Conservation (phyloP, 2,329 filamentous ascomycete genomes). For the Aspergillus sp. region DNA sequence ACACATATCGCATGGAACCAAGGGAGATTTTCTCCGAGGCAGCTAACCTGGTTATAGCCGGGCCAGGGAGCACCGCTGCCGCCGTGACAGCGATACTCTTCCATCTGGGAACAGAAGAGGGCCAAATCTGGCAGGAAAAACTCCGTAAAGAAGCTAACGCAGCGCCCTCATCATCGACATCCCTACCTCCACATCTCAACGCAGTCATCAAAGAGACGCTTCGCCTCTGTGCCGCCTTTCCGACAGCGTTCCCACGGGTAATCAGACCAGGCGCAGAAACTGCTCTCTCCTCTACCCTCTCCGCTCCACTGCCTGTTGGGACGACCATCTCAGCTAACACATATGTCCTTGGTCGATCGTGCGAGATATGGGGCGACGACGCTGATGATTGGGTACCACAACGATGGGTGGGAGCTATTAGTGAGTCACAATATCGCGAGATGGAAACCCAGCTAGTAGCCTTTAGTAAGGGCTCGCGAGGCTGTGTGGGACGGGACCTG, state of each 20-base stretch:
- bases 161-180: neutral
- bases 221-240: slow-evolving; percentile 8
- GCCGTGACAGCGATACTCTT: slow-evolving; percentile 11
- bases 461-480: slow-evolving; percentile 13
- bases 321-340: slow-evolving; percentile 15
- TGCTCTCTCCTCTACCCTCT: slow-evolving; percentile 3
- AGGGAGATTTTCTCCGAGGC: slow-evolving; percentile 8
- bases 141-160: slow-evolving; percentile 3
- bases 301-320: slow-evolving; percentile 9
- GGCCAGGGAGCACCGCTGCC: slow-evolving; percentile 13
- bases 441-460: slow-evolving; percentile 12
- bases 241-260: slow-evolving; percentile 13
- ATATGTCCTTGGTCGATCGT: slow-evolving; percentile 13
- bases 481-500: slow-evolving; percentile 12
- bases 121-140: slow-evolving; percentile 11
- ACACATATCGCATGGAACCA: slow-evolving; percentile 8
- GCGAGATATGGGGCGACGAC: slow-evolving; percentile 11
- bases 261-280: slow-evolving; percentile 11
- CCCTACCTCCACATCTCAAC: slow-evolving; percentile 4
- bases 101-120: slow-evolving; percentile 8
- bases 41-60: slow-evolving; percentile 12
- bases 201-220: slow-evolving; percentile 16
- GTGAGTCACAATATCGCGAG: slow-evolving; percentile 6
- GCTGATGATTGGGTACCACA: slow-evolving; percentile 11
- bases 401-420: slow-evolving; percentile 10